Conservation (phyloP, 1,139 yeast genomes). For the Protomyces inundatus region DNA sequence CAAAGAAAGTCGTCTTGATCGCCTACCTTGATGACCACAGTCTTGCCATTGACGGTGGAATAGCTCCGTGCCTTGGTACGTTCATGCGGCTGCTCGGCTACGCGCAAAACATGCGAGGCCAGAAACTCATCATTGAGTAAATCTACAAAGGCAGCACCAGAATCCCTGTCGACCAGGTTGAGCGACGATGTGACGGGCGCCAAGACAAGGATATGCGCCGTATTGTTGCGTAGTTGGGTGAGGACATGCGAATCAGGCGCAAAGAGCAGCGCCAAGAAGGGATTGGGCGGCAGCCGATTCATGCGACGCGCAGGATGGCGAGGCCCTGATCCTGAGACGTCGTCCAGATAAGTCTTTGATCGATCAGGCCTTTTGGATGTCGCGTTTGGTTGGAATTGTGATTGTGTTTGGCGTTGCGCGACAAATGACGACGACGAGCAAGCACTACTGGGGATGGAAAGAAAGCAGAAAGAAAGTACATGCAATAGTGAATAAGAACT, state of each 20-base stretch:
- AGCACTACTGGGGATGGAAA: background rate
- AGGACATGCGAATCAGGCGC: conserved; percentile 5
- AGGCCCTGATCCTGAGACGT: too few species aligned
- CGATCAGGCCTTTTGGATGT: background rate
- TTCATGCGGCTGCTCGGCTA: conserved; percentile 11
- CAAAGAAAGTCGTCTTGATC: background rate
- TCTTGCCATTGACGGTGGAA: conserved; percentile 25
- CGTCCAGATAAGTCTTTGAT: too few species aligned
- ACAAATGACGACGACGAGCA: background rate
- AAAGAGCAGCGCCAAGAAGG: conserved; percentile 9
- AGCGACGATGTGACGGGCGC: conserved; percentile 22
- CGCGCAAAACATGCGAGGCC: conserved; percentile 13
- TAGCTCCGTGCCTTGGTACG: conserved; percentile 38
- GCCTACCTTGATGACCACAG: conserved; percentile 18
- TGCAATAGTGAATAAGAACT: too few species aligned
- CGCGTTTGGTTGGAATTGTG: background rate
- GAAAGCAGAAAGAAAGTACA: background rate
- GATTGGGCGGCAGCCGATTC: conserved; percentile 23
- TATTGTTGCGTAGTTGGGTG: background rate
- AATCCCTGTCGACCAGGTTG: conserved; percentile 12
- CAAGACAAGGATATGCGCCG: conserved; percentile 1
- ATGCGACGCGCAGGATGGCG: background rate
- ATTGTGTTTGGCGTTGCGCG: background rate
- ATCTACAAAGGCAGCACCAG: conserved; percentile 7
- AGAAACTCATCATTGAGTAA: conserved; percentile 18